Conservation (phyloP, 306 rosid genomes). For the Casuarina glauca region DNA sequence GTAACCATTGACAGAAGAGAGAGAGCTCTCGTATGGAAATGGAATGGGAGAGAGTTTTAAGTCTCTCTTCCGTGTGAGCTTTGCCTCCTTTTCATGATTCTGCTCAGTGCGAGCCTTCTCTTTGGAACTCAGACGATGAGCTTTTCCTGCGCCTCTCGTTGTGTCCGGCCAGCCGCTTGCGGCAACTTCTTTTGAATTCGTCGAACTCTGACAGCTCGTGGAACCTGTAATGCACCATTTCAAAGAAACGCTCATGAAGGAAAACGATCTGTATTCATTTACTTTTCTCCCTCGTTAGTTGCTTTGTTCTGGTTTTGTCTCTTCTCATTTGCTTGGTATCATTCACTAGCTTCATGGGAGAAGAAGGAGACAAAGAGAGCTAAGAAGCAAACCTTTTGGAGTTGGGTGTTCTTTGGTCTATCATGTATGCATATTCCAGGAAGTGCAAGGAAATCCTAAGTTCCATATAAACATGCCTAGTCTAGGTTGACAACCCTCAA, state of each 20-base stretch:
- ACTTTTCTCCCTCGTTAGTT: background rate
- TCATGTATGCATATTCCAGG: background rate
- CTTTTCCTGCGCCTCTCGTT: slow-evolving; percentile 86
- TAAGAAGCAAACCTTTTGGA: background rate
- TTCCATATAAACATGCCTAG: no score
- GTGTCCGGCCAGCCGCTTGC: slow-evolving; percentile 94
- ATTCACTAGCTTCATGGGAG: background rate
- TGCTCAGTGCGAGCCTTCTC: slow-evolving; percentile 44
- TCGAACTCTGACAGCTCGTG: slow-evolving; percentile 79
- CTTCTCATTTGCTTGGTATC: background rate
- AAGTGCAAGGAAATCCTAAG: background rate
- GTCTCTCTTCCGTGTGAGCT: slow-evolving; percentile 33
- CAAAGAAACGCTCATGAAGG: background rate
- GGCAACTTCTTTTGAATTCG: slow-evolving; percentile 79
- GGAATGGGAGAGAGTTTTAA: slow-evolving; percentile 8
- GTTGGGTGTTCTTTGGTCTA: background rate
- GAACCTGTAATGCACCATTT: slow-evolving; percentile 50
- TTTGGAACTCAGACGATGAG: slow-evolving; percentile 51
- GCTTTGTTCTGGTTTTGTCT: background rate
- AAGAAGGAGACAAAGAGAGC: background rate
- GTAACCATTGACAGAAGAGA: slow-evolving; percentile 70
- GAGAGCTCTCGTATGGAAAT: slow-evolving; percentile 47
- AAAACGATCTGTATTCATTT: background rate
- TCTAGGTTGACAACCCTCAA: no score
- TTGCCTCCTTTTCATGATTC: slow-evolving; percentile 17